These are phyloP conservation scores for Ophiosphaerella herpotricha DNA, from an alignment of 2,329 filamentous ascomycete genomes.

Conservation along the genomic window DNA sequence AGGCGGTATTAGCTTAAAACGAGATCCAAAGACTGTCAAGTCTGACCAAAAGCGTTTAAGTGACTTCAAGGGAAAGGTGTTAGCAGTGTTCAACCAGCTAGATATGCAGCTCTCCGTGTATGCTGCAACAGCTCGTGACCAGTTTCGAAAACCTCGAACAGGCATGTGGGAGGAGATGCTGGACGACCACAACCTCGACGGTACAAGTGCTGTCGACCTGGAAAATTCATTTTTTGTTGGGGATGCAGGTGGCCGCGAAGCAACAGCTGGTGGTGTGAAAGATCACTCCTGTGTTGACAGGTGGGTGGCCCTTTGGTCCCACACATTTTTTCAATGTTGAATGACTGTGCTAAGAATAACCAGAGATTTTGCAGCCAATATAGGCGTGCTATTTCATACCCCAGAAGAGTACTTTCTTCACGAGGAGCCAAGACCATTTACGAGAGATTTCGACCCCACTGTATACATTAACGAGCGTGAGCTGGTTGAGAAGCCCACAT, in stretches of 20 bases:
- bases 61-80: slow-evolving; percentile 83
- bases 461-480: slow-evolving; percentile 33
- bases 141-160: slow-evolving; percentile 81
- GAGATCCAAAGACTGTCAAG: slow-evolving; percentile 72
- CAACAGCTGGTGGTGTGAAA: slow-evolving; percentile 48
- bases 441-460: slow-evolving; percentile 71
- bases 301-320: slow-evolving; percentile 42
- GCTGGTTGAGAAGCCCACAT: slow-evolving; percentile 28
- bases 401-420: slow-evolving; percentile 91
- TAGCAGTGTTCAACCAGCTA: slow-evolving; percentile 69
- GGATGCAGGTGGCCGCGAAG: slow-evolving; percentile 70
- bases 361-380: slow-evolving; percentile 79
- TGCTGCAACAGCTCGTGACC: slow-evolving; percentile 81
- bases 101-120: slow-evolving; percentile 80
- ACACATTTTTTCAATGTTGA: slow-evolving; percentile 10
- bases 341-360: slow-evolving; percentile 15
- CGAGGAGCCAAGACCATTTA: slow-evolving; percentile 67
- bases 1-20: slow-evolving; percentile 75
- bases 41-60: slow-evolving; percentile 68
- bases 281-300: slow-evolving; percentile 66
- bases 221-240: slow-evolving; percentile 81
- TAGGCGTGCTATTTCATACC: slow-evolving; percentile 78
- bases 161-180: slow-evolving; percentile 85
- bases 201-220: slow-evolving; percentile 66
- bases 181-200: slow-evolving; percentile 55